Base-by-base conservation (phyloP, 805 yeast genomes). In the Metschnikowia reukaufii region DNA sequence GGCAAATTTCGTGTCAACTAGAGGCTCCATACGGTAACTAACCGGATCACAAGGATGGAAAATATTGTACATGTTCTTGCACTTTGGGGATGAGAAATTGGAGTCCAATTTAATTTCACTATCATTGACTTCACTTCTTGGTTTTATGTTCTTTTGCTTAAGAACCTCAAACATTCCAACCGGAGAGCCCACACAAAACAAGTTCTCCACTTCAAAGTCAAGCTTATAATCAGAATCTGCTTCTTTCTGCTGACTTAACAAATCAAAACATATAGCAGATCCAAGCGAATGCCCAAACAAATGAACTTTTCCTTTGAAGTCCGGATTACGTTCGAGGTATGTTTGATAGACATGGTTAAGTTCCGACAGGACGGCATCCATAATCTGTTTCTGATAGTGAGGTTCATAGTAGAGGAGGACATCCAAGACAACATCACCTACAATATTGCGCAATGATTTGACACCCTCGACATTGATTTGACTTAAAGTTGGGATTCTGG, bases 11-110 rank as follows among this genome's bases (percentile, higher is more conserved):
- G 75, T 71, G 49, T 72, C 66, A 4, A 91, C 76, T 47, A 92
- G 67, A 1, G 99, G 99, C 64, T 92, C 99, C 48, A 91, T 67
- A 45, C 98, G 72, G 58, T 91, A 89, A 0, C 92, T 91, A 34
- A 94, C 84, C 0, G 97, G 96, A 61, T 92, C 99, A 54, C 95
- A 84, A 0, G 92, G 88, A 56, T 92, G 96, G 68, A 86, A 89
- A 5, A 94, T 67, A 60, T 92, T 92, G 68, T 86, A 94, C 36
- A 86, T 64, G 57, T 86, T 86, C 2, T 72, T 66, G 52, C 86
- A 83, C 27, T 74, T 76, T 3, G 94, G 89, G 3, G 77, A 64
- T 7, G 70, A 64, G 45, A 58, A 63, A 10, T 47, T 34, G 6
- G 51, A 48, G 15, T 48, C 51, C 19, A 43, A 27, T 2, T 36